phyloP scores from a whole-genome alignment of 108 stramenopile genomes.

The Asterionellopsis glacialis region DNA sequence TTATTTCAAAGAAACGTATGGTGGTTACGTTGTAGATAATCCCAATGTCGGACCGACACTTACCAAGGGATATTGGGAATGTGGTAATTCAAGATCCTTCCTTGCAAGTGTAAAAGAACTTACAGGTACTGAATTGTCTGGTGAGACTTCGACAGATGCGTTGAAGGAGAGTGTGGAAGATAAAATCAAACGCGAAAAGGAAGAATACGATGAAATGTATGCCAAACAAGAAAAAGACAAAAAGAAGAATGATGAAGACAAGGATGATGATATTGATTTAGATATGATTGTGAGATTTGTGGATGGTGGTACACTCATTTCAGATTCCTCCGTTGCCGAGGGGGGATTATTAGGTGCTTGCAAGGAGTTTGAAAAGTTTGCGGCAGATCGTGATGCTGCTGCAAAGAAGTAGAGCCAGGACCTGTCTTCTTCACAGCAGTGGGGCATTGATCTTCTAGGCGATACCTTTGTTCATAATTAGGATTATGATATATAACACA shows the following conservation, averaged over 20 bases:
- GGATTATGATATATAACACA: too few relatives aligned
- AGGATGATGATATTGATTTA: conserved; percentile 38
- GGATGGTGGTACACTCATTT: conserved; percentile 61
- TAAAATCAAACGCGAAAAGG: conserved; percentile 44
- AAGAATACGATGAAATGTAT: conserved; percentile 43
- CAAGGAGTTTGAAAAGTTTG: conserved; percentile 58
- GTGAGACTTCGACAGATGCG: conserved; percentile 57
- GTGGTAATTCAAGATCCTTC: conserved; percentile 63
- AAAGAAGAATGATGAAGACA: neutral
- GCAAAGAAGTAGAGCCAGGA: too few relatives aligned
- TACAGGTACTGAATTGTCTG: conserved; percentile 57
- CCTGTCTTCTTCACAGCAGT: too few relatives aligned
- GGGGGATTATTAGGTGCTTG: conserved; percentile 47
- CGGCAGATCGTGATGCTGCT: conserved; percentile 32
- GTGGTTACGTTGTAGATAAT: conserved; percentile 66
- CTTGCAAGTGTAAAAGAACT: conserved; percentile 58
- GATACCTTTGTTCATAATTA: too few relatives aligned
- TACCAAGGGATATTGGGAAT: conserved; percentile 50
- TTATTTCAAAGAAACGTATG: conserved; percentile 51
- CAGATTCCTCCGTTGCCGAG: conserved; percentile 40
- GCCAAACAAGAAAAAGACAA: conserved; percentile 8
- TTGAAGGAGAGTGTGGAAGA: conserved; percentile 57
- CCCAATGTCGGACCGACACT: conserved; percentile 61
- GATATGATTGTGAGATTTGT: conserved; percentile 65
- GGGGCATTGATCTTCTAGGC: too few relatives aligned